Base-by-base conservation (phyloP, 2,329 filamentous ascomycete genomes). In the Mycosphaerella sp. region DNA sequence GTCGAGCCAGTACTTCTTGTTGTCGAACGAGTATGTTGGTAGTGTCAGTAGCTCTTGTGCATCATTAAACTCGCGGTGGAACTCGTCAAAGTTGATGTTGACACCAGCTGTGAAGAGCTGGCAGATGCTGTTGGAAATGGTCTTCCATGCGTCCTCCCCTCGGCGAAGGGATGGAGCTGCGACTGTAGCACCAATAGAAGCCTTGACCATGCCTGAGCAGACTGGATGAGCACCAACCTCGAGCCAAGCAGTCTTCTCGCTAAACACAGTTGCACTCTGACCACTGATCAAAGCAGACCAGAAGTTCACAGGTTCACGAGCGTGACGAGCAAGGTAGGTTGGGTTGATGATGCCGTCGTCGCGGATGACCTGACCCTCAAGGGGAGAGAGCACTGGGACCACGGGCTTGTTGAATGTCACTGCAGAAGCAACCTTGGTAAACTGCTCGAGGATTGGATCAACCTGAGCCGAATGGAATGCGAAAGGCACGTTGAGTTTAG, bases 151-250 rank as follows among this genome's bases (percentile, higher is more conserved):
- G 52, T 79, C 71, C 62, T 86, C 82, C 39, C 75, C 77, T 52
- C 82, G 79, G 28, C 80, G 80, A 9, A 87, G 72, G 2, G 83
- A 81, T 2, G 82, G 76, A 9, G 79, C 75, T 12, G 79, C 77
- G 36, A 77, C 73, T 21, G 77, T 78, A 8, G 74, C 70, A 21
- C 77, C 78, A 48, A 86, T 75, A 4, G 78, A 80, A 13, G 79
- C 77, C 71, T 84, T 85, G 57, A 87, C 77, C 76, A 89, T 82
- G 53, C 78, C 78, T 40, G 77, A 76, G 67, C 80, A 85, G 12
- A 88, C 79, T 0, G 85, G 84, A 61, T 87, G 82, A 34, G 85
- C 84, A n/a, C 86, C 86, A 56, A 89, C 71, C 66, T 89, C 86
- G 50, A 89, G 71, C 79, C 81, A 88, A 27, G 82, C 75, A 5